Evolutionary conservation across 78 protist genomes (phyloP), one percentile per base, ranked within the genome.

Genomic region (Dictyostelium purpureum): DNA sequence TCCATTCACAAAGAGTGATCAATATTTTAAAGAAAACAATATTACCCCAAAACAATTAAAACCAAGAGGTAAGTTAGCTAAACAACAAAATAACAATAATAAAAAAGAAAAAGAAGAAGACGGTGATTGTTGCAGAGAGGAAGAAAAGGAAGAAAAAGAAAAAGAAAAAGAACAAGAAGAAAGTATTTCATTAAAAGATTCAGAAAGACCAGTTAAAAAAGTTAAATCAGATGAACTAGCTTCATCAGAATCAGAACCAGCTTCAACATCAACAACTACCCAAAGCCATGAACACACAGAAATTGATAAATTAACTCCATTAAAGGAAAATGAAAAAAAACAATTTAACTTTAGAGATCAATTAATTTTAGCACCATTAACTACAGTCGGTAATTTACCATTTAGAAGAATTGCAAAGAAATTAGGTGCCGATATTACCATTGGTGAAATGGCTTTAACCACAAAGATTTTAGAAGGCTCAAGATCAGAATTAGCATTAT

Each of bases 311-410:
- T 77, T 79, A n/a, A 28, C 57, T 49, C 67, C 75, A 37, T 74
- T 87, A 45, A 71, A n/a, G 56, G 11, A 28, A 28, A 10, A 16
- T 11, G 94, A 94, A 33, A 94, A 88, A 87, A 94, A 88, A 54
- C 21, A 40, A 51, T 31, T 98, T 28, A 98, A 98, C 90, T 94
- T 56, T 26, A 16, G 37, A 1, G 88, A 87, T 77, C 98, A 99
- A 89, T 63, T 96, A 16, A 71, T 75, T 78, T 96, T 99, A 1
- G 99, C 99, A 42, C 99, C 99, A 21, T 94, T 99, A 40, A 99
- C 99, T 6, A 99, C 99, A 10, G 99, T 99, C 35, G 99, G 99
- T 49, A 99, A 99, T 85, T 94, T 99, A 38, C 99, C 99, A 16
- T 99, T 97, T 95, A 97, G 99, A 10, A 67, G 96, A 12, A n/a